phyloP scores from a whole-genome alignment of 805 yeast species.

The Clavispora asparagi region DNA sequence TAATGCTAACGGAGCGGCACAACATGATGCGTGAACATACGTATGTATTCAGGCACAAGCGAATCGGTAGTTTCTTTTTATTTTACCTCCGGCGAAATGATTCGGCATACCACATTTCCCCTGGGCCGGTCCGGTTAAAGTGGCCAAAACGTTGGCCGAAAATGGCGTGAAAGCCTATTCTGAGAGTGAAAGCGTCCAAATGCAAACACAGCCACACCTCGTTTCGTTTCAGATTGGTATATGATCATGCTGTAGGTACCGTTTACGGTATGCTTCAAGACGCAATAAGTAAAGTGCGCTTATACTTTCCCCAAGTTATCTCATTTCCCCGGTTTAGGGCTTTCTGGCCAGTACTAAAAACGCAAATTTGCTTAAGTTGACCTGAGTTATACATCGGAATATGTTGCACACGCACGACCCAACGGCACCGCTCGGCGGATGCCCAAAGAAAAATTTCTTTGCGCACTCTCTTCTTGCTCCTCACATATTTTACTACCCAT shows the following conservation, averaged over 20 bases:
- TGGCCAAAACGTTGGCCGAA: too few species aligned
- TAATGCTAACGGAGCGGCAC: neutral
- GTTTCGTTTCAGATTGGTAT: neutral
- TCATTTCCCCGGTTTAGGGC: neutral
- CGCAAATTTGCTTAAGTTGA: too few species aligned
- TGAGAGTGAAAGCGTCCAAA: neutral
- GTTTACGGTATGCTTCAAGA: neutral
- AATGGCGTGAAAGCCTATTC: too few species aligned
- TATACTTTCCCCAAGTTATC: neutral
- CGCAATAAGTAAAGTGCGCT: neutral
- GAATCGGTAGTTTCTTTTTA: neutral
- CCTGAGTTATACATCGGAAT: too few species aligned
- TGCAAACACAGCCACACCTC: neutral
- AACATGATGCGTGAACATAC: neutral
- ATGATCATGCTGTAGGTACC: neutral
- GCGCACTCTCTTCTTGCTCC: conserved; percentile 5
- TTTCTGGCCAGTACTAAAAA: neutral
- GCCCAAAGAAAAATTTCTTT: conserved; percentile 1
- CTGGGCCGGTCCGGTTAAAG: too few species aligned
- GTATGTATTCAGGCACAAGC: neutral
- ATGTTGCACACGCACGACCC: neutral
- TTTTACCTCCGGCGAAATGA: too few species aligned
- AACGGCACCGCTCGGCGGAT: neutral
- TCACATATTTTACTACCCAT: conserved; percentile 20
- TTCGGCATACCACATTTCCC: too few species aligned